Evolutionary conservation across 1,284 basidiomycete species (phyloP).

Genomic region (Heterobasidion occidentale): DNA sequence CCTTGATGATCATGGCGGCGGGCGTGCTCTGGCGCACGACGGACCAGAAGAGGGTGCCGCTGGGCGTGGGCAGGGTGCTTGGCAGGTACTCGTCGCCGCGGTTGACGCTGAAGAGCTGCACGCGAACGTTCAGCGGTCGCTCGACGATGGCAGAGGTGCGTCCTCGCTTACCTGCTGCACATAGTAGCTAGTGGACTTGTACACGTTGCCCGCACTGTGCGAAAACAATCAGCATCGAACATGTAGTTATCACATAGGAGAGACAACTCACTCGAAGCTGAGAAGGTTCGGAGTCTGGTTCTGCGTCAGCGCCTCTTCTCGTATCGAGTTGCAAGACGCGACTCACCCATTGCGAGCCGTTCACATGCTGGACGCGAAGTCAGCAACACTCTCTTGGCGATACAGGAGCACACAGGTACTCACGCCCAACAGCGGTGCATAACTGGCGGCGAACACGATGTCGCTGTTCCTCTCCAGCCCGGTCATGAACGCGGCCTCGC

Average conservation of each 20-base stretch:
- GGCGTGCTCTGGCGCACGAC: slow-evolving; percentile 39
- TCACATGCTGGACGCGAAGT: slow-evolving; percentile 36
- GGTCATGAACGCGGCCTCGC: slow-evolving; percentile 71
- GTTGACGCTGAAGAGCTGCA: slow-evolving; percentile 54
- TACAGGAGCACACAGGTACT: slow-evolving; percentile 10
- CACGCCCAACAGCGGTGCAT: slow-evolving; percentile 56
- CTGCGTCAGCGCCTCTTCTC: not conserved
- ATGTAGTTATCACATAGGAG: not conserved
- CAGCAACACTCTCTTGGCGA: not conserved
- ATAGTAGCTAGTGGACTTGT: slow-evolving; percentile 57
- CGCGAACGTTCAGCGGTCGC: not conserved
- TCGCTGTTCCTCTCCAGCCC: slow-evolving; percentile 53
- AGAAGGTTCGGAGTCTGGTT: slow-evolving; percentile 55
- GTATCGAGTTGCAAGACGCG: not conserved
- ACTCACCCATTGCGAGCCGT: slow-evolving; percentile 45
- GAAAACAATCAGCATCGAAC: slow-evolving; percentile 6
- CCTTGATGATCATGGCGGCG: slow-evolving; percentile 51
- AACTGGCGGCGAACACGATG: slow-evolving; percentile 57
- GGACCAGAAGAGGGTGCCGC: slow-evolving; percentile 53
- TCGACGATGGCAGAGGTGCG: too few relatives aligned
- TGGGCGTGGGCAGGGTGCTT: slow-evolving; percentile 44
- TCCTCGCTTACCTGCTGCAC: slow-evolving; percentile 43
- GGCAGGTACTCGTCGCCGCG: slow-evolving; percentile 55
- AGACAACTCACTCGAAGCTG: slow-evolving; percentile 44
- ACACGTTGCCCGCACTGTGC: slow-evolving; percentile 42